These are phyloP conservation scores for Candida pseudofarinosa DNA, from an alignment of 805 yeast species.

Conservation along the genomic window DNA sequence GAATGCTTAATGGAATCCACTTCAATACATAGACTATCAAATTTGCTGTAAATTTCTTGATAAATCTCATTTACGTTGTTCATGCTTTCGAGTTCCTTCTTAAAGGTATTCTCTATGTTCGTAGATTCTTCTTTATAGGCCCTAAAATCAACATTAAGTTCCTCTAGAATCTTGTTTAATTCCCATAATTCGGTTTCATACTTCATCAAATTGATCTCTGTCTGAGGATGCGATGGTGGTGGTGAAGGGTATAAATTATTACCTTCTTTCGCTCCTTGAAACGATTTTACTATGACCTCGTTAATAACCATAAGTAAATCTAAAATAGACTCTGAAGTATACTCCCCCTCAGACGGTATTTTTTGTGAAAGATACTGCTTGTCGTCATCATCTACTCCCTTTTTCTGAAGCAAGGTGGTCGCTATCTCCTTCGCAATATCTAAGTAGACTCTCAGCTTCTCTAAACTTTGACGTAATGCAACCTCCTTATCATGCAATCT, in stretches of 20 bases:
- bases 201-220: not conserved
- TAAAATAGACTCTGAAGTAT: not conserved
- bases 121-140: slow-evolving; percentile 17
- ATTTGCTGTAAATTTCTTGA: slow-evolving; percentile 17
- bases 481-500: slow-evolving; percentile 27
- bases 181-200: slow-evolving; percentile 4
- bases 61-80: slow-evolving; percentile 15
- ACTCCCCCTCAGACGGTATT: slow-evolving; percentile 10
- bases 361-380: slow-evolving; percentile 14
- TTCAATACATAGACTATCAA: slow-evolving; percentile 13
- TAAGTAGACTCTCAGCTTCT: not conserved
- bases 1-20: slow-evolving; percentile 1
- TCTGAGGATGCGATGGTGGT: slow-evolving; percentile 8
- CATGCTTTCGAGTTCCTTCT: slow-evolving; percentile 15
- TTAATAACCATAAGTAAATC: not conserved
- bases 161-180: slow-evolving; percentile 18
- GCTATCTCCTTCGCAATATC: not conserved
- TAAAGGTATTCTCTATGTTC: slow-evolving; percentile 18
- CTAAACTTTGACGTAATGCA: not conserved
- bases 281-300: not conserved
- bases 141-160: slow-evolving; percentile 17
- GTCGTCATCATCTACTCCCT: slow-evolving; percentile 10
- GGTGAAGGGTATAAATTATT: slow-evolving; percentile 8
- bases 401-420: not conserved
- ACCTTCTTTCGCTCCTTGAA: not conserved